Percentiles rank a stretch among this genome's conserved stretches.
phyloP scores from a whole-genome alignment of 805 yeast species.

The Kodamaea fukazawae region DNA sequence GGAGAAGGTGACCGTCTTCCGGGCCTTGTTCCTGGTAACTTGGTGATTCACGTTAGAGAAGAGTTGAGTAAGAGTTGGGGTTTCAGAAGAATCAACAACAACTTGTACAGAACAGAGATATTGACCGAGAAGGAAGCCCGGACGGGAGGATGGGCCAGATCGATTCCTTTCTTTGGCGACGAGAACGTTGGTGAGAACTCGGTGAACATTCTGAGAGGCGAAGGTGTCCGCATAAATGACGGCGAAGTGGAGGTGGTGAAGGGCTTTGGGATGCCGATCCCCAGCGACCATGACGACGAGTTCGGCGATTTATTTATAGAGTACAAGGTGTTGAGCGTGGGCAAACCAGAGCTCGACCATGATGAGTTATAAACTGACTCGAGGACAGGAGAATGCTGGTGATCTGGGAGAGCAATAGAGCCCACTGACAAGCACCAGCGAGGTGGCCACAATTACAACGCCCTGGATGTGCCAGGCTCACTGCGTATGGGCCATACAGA shows the following conservation, averaged over 20 bases:
- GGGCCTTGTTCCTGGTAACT: conserved; percentile 78
- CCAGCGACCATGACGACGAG: conserved; percentile 37
- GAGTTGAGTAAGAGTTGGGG: conserved; percentile 63
- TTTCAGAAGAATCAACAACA: conserved; percentile 72
- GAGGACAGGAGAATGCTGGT: too few relatives aligned
- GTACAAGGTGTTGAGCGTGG: conserved; percentile 44
- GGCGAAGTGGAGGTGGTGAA: conserved; percentile 71
- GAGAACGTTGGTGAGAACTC: conserved; percentile 37
- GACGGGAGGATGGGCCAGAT: conserved; percentile 77
- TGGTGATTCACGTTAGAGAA: conserved; percentile 62
- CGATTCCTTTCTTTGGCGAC: conserved; percentile 63
- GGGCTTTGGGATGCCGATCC: conserved; percentile 85
- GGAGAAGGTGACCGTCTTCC: conserved; percentile 88
- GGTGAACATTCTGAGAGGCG: conserved; percentile 44
- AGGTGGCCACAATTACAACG: too few relatives aligned
- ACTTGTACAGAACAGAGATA: conserved; percentile 79
- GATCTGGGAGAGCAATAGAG: too few relatives aligned
- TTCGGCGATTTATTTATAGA: conserved; percentile 26
- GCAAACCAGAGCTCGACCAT: conserved; percentile 12
- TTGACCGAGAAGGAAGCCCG: conserved; percentile 69
- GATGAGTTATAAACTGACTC: conserved; percentile 30
- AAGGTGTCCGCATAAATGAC: conserved; percentile 52
- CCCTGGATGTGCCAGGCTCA: too few relatives aligned
- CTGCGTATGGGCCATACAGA: too few relatives aligned
- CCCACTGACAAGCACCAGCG: too few relatives aligned